Base-by-base conservation (phyloP, 805 yeast species). In the Jamesozyma lodderae region DNA sequence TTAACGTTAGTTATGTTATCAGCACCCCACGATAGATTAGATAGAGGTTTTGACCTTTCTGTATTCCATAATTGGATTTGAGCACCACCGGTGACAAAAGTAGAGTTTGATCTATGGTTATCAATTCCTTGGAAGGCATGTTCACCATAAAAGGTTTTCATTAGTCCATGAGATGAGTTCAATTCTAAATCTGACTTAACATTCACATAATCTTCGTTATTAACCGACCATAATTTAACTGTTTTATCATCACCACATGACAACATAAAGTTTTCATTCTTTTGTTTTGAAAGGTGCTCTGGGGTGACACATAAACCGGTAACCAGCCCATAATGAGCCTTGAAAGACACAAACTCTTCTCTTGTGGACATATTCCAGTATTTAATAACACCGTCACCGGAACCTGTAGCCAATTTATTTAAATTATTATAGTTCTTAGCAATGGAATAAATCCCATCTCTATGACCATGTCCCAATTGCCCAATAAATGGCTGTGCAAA, bases 401-500 rank as follows among this genome's bases (percentile, higher is more conserved):
- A 79, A 8, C 96, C 96, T 8, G 92, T 76, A 2, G 96, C 96
- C 21, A 90, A 62, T 53, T 78, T 79, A 52, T 77, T 82, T 36
- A 87, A 69, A 32, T 73, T 67, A 31, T 71, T 63, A 55, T 77
- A 77, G 60, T 88, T 82, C 59, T 81, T 82, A 5, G 96, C 94
- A 33, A 92, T 73, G 14, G 79, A 67, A 60, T 92, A 90, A 11
- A 92, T 86, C 41, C 96, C 97, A 57, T 92, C 98, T 41, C 90
- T 68, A 56, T 94, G 98, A 7, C 98, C 98, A 43, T 75, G 73
- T 3, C 99, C 99, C 26, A 92, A 64, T 57, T 92, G 97, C 1
- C 95, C 96, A 16, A 94, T 70, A 61, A 92, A 92, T 2, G 99
- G 99, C 55, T 88, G 88, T 0, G 99, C 97, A 72, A 92, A 92